A percentile compares a stretch with the other conserved stretches of the same genome.
These are phyloP conservation scores for Saksenaea vasiformis DNA, from an alignment of 371 early-diverging fungal genomes.

Conservation along the genomic window DNA sequence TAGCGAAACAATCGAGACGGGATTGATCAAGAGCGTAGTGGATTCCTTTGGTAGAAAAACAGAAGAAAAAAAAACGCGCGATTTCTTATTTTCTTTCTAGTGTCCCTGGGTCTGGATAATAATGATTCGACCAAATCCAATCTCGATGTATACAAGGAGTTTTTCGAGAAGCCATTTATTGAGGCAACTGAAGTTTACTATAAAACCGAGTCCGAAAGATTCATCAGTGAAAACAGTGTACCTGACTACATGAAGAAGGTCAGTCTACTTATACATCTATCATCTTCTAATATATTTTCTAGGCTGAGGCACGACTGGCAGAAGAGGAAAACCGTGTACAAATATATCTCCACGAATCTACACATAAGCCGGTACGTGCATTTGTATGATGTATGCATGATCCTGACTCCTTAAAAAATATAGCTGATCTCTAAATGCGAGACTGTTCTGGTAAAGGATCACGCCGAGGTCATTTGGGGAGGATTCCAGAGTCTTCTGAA, in stretches of 20 bases:
- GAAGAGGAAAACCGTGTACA: constrained; percentile 91
- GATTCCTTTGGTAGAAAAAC: constrained; percentile 80
- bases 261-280: neutral
- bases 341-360: constrained; percentile 83
- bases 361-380: constrained; percentile 62
- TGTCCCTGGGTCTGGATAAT: constrained; percentile 82
- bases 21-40: constrained; percentile 83
- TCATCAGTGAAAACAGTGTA: constrained; percentile 83
- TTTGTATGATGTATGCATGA: neutral
- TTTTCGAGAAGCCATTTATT: constrained; percentile 84
- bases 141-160: constrained; percentile 83
- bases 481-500: constrained; percentile 89
- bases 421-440: constrained; percentile 80
- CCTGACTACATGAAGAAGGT: constrained; percentile 94
- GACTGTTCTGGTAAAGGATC: constrained; percentile 79
- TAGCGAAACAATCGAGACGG: constrained; percentile 89
- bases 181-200: constrained; percentile 84
- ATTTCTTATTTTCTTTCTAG: constrained; percentile 35
- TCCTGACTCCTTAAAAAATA: neutral
- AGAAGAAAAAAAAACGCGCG: neutral
- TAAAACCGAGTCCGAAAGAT: constrained; percentile 81
- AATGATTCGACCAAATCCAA: constrained; percentile 78
- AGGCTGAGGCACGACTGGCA: constrained; percentile 79
- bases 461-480: constrained; percentile 78
- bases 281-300: constrained; percentile 6